Conservation (phyloP, 106 monocot species). For the Dendrobium nobile region DNA sequence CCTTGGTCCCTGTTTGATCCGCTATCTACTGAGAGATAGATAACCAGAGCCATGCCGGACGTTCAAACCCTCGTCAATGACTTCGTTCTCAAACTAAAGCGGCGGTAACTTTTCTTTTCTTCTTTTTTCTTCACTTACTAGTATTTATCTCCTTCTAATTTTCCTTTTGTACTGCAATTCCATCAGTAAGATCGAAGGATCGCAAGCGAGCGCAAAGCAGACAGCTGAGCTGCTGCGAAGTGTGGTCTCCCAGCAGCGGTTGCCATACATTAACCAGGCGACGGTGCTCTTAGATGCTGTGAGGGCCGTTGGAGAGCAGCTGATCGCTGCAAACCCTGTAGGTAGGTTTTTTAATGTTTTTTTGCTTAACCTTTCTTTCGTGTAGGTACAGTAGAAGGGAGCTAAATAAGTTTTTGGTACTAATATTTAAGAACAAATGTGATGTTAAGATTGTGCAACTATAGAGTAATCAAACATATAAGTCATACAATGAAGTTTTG, state of each 20-base stretch:
- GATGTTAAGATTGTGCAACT: background rate
- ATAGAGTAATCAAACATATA: background rate
- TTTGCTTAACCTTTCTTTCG: background rate
- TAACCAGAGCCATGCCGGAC: slow-evolving; percentile 67
- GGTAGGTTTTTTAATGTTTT: slow-evolving; percentile 28
- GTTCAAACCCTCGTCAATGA: slow-evolving; percentile 68
- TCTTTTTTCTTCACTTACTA: background rate
- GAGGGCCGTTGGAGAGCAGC: slow-evolving; percentile 60
- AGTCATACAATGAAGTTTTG: background rate
- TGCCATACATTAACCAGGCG: slow-evolving; percentile 66
- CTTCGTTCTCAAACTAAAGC: slow-evolving; percentile 81
- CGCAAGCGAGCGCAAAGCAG: slow-evolving; percentile 74
- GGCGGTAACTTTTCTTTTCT: slow-evolving; percentile 25
- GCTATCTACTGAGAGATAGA: background rate
- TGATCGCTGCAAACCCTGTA: slow-evolving; percentile 85
- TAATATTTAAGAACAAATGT: background rate
- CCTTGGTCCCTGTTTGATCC: background rate
- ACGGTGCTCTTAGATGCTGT: slow-evolving; percentile 61
- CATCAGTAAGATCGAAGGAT: slow-evolving; percentile 87
- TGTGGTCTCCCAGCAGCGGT: slow-evolving; percentile 78
- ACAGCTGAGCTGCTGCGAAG: slow-evolving; percentile 91
- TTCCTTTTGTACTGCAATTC: background rate
- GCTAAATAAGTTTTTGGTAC: background rate
- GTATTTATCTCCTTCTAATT: background rate
- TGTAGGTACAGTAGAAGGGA: background rate